Base-by-base conservation (phyloP, 257 asterid species). In the Nyctanthes arbortristis region DNA sequence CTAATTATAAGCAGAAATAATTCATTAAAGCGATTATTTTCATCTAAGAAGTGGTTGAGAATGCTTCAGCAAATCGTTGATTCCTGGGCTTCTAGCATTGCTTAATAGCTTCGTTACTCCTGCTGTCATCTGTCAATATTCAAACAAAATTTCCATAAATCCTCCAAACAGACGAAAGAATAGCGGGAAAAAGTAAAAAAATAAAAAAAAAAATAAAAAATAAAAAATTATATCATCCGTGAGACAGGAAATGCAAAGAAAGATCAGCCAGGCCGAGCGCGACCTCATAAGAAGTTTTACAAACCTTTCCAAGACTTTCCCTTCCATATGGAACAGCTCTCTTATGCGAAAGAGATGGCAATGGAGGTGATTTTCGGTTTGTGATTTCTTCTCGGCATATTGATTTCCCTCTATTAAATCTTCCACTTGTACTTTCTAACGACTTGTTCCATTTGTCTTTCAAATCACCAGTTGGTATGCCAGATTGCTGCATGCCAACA, bases 281-380 rank as follows among this genome's bases (percentile, higher is more conserved):
- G 59, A 52, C 30, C 30, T 9, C 59, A 3, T 52, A 22, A 4
- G 5, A 8, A 22, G 3, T 52, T 52, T 47, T 63, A 60, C 62
- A 9, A 54, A 92, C 98, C 91, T 86, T 88, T 76, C 95, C 93
- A 12, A 90, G 81, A 25, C 89, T 84, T 36, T 37, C 75, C 71
- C 83, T 90, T 34, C 90, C 80, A 78, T 90, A 90, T 49, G 98
- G 98, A 29, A 83, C 84, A 11, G 80, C 76, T 79, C 95, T 82
- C 45, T 69, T 90, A 63, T 75, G 72, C 18, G 82, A 52, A 13
- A 77, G 16, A 39, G 95, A 70, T n/a, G 85, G 29, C 0, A 85
- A 63, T 1, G 91, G 90, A 18, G 93, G 91, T 67, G 92, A 88
- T 80, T 90, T 93, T 7, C 96, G 74, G 67, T 89, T 86, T 14